Conservation (phyloP, 1,139 yeast species). For the Kodamaea anthophila region DNA sequence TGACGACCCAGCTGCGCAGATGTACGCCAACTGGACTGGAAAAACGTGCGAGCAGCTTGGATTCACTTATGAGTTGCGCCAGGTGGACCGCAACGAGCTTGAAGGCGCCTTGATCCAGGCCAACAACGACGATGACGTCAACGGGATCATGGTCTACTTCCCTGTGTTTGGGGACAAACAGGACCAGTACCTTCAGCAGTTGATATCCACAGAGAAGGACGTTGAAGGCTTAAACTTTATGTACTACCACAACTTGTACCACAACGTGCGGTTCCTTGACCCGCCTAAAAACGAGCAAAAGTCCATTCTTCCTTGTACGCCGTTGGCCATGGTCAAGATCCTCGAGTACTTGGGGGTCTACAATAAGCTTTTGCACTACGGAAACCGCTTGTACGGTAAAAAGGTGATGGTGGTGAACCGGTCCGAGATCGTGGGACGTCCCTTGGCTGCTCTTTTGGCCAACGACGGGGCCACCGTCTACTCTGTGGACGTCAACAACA, state of each 20-base stretch:
- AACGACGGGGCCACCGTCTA: slow-evolving; percentile 97
- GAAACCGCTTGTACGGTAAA: slow-evolving; percentile 89
- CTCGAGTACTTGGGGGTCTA: slow-evolving; percentile 86
- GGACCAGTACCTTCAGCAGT: slow-evolving; percentile 92
- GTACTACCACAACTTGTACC: slow-evolving; percentile 91
- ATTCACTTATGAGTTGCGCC: slow-evolving; percentile 71
- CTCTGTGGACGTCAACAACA: slow-evolving; percentile 81
- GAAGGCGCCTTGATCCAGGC: slow-evolving; percentile 82
- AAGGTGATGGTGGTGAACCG: slow-evolving; percentile 86
- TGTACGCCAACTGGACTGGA: slow-evolving; percentile 95
- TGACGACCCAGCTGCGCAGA: slow-evolving; percentile 87
- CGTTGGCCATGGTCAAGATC: slow-evolving; percentile 88
- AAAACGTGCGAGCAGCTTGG: slow-evolving; percentile 86
- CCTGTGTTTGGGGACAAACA: slow-evolving; percentile 95
- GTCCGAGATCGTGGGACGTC: slow-evolving; percentile 95
- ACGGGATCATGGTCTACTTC: slow-evolving; percentile 97
- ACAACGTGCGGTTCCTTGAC: slow-evolving; percentile 81
- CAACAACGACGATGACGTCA: slow-evolving; percentile 66
- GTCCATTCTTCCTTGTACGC: slow-evolving; percentile 92
- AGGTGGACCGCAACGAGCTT: slow-evolving; percentile 70
- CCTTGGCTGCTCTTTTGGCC: slow-evolving; percentile 90
- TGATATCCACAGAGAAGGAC: slow-evolving; percentile 79
- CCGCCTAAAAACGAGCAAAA: slow-evolving; percentile 59
- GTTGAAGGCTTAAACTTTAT: slow-evolving; percentile 92
- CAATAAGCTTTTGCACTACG: slow-evolving; percentile 74